Percentiles rank a stretch among this genome's conserved stretches.
phyloP scores from a whole-genome alignment of 495 filamentous ascomycete species.

The Penicillium coprophilum region DNA sequence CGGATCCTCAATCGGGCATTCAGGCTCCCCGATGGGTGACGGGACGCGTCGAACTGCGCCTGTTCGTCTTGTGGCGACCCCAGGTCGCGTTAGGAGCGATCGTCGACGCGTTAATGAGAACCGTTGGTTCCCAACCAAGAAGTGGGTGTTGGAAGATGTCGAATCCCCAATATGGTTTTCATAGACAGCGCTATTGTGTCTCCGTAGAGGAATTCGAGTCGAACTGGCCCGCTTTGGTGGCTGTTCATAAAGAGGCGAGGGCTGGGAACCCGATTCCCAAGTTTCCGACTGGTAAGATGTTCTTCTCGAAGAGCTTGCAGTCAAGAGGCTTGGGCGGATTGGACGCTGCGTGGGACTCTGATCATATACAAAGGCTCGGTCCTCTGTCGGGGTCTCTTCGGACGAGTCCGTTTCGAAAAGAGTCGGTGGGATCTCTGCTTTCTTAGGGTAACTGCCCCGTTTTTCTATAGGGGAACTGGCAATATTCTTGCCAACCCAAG shows the following conservation, averaged over 20 bases:
- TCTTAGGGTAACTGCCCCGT: slow-evolving; percentile 12
- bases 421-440: slow-evolving; percentile 21
- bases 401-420: slow-evolving; percentile 21
- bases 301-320: slow-evolving; percentile 19
- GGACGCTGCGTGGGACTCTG: slow-evolving; percentile 2
- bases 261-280: slow-evolving; percentile 15
- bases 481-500: slow-evolving; percentile 27
- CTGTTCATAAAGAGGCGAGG: slow-evolving; percentile 16
- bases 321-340: slow-evolving; percentile 17
- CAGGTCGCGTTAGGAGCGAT: slow-evolving; percentile 49
- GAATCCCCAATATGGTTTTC: slow-evolving; percentile 29
- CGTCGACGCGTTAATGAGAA: slow-evolving; percentile 48
- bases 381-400: slow-evolving; percentile 3
- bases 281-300: slow-evolving; percentile 29
- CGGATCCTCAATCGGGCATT: slow-evolving; percentile 11
- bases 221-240: slow-evolving; percentile 36
- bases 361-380: not conserved
- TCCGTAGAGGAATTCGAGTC: slow-evolving; percentile 28
- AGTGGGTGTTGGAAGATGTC: slow-evolving; percentile 40
- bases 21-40: slow-evolving; percentile 29
- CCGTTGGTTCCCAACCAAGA: slow-evolving; percentile 38
- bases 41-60: slow-evolving; percentile 24
- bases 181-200: slow-evolving; percentile 29
- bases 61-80: slow-evolving; percentile 47
- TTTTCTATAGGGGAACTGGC: slow-evolving; percentile 11